Percentiles rank a stretch among this genome's conserved stretches.
Evolutionary conservation across 345 rosid species (phyloP).

Genomic region (Gossypium raimondii): DNA sequence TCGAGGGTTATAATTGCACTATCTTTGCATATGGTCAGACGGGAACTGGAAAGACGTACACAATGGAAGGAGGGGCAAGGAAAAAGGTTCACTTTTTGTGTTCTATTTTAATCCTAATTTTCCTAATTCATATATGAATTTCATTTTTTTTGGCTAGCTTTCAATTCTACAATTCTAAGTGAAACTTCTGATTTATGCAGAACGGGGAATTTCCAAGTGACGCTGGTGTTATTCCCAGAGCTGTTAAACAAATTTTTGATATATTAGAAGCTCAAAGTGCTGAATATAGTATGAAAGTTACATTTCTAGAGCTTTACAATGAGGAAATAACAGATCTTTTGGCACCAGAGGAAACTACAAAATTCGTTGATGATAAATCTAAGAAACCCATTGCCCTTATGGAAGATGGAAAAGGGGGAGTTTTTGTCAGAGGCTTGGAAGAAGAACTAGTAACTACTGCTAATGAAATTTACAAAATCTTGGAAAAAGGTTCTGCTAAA

Average conservation of each 20-base stretch:
- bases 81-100: constrained; percentile 54
- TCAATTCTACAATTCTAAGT: constrained; percentile 22
- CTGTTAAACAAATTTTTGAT: constrained; percentile 86
- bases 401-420: constrained; percentile 99
- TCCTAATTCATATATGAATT: not conserved
- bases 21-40: constrained; percentile 99
- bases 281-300: constrained; percentile 96
- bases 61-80: constrained; percentile 98
- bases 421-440: constrained; percentile 92
- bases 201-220: constrained; percentile 96
- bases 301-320: constrained; percentile 88
- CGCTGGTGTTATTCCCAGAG: constrained; percentile 96
- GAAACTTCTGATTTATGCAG: constrained; percentile 36
- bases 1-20: constrained; percentile 97
- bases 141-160: not conserved
- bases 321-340: constrained; percentile 97
- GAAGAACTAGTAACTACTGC: constrained; percentile 96
- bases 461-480: constrained; percentile 88
- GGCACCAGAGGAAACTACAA: constrained; percentile 80
- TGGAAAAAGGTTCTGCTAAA: constrained; percentile 95
- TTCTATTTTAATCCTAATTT: not conserved
- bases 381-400: constrained; percentile 92
- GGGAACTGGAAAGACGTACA: constrained; percentile 97
- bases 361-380: constrained; percentile 81
- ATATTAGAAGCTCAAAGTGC: constrained; percentile 86